phyloP scores from a whole-genome alignment of 176 grass and related monocot species.

The Cymbopogon citratus region DNA sequence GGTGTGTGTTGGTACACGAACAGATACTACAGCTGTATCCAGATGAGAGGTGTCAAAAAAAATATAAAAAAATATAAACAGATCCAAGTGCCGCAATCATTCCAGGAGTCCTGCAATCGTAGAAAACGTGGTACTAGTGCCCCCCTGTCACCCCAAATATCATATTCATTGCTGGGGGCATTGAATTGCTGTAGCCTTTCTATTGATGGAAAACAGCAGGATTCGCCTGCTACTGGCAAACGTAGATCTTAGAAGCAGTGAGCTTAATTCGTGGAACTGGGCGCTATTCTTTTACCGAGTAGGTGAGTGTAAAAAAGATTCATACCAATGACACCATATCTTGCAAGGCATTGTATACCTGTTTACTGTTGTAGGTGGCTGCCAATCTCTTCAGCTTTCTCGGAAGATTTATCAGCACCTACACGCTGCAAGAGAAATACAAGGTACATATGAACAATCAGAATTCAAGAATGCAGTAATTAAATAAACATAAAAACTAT shows the following conservation, averaged over 20 bases:
- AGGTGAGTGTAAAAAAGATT: not conserved
- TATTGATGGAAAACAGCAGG: constrained; percentile 5
- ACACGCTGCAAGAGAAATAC: constrained; percentile 36
- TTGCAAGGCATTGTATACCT: not conserved
- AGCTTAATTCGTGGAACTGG: not conserved
- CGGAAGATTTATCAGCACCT: constrained; percentile 31
- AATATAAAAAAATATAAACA: too few relatives aligned
- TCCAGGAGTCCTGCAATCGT: not conserved
- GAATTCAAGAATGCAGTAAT: not conserved
- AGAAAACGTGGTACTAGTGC: not conserved
- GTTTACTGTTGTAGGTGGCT: constrained; percentile 29
- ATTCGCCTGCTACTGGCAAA: not conserved
- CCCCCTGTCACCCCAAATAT: not conserved
- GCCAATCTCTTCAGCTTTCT: constrained; percentile 15
- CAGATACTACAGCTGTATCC: too few relatives aligned
- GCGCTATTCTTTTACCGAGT: not conserved
- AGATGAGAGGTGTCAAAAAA: too few relatives aligned
- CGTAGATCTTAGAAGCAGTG: not conserved
- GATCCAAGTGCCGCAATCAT: not conserved
- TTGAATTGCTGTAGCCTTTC: constrained; percentile 2
- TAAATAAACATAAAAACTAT: not conserved
- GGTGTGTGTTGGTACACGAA: too few relatives aligned
- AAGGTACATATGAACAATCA: not conserved
- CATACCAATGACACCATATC: not conserved
- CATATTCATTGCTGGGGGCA: constrained; percentile 14